Conservation (phyloP, 371 early-diverging fungal species). For the Chytridium lagenaria region DNA sequence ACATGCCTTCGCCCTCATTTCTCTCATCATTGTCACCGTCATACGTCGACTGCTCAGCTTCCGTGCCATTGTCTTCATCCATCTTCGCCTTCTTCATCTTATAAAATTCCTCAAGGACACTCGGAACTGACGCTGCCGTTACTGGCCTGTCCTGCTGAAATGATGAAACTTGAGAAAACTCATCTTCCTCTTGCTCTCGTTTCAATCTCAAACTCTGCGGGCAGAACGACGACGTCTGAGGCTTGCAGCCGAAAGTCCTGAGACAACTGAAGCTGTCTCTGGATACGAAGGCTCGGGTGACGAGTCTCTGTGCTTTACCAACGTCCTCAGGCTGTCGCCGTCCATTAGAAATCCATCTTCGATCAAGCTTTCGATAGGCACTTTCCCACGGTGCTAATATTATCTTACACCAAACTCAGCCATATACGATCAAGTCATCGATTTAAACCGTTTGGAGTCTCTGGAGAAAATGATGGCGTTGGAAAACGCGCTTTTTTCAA, state of each 20-base stretch:
- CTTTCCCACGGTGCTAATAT: no score
- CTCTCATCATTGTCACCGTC: slow-evolving; percentile 7
- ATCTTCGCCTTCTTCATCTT: neutral
- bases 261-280: neutral
- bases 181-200: neutral
- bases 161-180: no score
- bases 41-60: neutral
- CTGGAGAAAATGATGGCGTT: no score
- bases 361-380: no score
- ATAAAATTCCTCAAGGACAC: neutral
- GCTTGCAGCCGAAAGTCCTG: neutral
- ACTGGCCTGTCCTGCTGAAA: no score
- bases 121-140: neutral
- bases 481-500: no score
- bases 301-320: no score
- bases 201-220: neutral
- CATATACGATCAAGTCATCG: no score
- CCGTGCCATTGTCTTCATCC: neutral
- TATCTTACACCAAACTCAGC: no score
- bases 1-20: neutral
- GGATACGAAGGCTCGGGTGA: neutral
- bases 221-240: neutral
- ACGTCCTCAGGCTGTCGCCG: no score
- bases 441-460: no score
- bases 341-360: no score